phyloP scores from a whole-genome alignment of 1,139 yeast species.

The Eremothecium gossypii region DNA sequence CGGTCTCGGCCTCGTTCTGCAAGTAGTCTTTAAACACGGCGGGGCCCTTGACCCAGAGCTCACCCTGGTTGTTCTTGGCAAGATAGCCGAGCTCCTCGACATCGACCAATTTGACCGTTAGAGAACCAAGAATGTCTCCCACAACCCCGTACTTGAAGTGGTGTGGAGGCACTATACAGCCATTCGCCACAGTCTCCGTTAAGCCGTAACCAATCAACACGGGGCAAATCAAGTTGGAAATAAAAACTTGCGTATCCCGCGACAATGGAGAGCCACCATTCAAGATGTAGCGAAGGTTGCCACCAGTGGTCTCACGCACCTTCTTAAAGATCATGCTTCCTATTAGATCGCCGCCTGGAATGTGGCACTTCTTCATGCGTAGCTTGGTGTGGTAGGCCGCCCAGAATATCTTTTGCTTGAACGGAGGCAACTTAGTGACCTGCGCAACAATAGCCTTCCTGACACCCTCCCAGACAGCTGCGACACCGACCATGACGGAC shows the following conservation, averaged over 20 bases:
- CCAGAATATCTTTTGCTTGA: slow-evolving; percentile 84
- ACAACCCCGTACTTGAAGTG: slow-evolving; percentile 64
- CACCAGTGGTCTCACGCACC: slow-evolving; percentile 94
- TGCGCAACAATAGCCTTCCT: slow-evolving; percentile 85
- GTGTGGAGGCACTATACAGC: slow-evolving; percentile 57
- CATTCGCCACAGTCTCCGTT: slow-evolving; percentile 92
- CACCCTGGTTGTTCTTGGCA: slow-evolving; percentile 92
- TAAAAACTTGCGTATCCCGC: slow-evolving; percentile 74
- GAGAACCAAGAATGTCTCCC: slow-evolving; percentile 75
- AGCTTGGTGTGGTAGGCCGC: slow-evolving; percentile 68
- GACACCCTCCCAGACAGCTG: slow-evolving; percentile 96
- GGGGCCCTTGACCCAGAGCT: slow-evolving; percentile 69
- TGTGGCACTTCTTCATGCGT: slow-evolving; percentile 47
- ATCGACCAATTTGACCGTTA: slow-evolving; percentile 84
- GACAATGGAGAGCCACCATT: slow-evolving; percentile 96
- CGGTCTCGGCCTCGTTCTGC: slow-evolving; percentile 75
- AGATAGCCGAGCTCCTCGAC: slow-evolving; percentile 87
- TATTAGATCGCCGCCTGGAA: slow-evolving; percentile 63
- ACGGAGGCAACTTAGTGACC: slow-evolving; percentile 54
- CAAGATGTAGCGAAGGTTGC: slow-evolving; percentile 59
- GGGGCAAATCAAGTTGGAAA: slow-evolving; percentile 71
- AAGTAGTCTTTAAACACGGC: slow-evolving; percentile 70
- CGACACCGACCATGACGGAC: slow-evolving; percentile 94
- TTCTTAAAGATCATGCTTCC: slow-evolving; percentile 73
- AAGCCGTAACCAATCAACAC: slow-evolving; percentile 93